A percentile compares a stretch with the other conserved stretches of the same genome.
These are phyloP conservation scores for Debaryomyces tyrocola DNA, from an alignment of 805 yeast genomes.

Conservation along the genomic window DNA sequence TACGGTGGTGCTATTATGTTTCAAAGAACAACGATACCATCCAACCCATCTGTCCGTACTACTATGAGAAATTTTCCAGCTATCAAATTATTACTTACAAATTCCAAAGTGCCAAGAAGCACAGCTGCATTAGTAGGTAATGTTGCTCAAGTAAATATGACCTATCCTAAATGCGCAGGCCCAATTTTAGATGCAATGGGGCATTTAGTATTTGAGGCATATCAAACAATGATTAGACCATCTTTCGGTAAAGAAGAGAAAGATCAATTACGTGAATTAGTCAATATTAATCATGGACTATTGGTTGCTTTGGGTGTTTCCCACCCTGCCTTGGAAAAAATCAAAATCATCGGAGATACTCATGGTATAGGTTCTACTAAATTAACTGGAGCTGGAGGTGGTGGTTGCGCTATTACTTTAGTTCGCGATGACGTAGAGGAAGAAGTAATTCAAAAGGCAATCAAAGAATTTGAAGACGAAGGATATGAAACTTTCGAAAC, in stretches of 20 bases:
- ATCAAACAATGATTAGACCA: constrained; percentile 58
- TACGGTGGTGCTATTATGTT: constrained; percentile 94
- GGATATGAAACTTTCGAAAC: constrained; percentile 80
- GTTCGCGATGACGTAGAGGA: constrained; percentile 47
- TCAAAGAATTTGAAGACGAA: constrained; percentile 33
- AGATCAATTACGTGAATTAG: constrained; percentile 53
- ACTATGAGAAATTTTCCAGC: constrained; percentile 74
- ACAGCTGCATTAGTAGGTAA: constrained; percentile 81
- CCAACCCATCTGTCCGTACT: constrained; percentile 59
- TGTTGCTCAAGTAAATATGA: constrained; percentile 57
- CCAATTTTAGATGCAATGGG: constrained; percentile 77
- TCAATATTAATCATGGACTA: constrained; percentile 84
- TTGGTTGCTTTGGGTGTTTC: constrained; percentile 85
- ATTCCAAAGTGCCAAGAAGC: constrained; percentile 83
- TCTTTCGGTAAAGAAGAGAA: constrained; percentile 42
- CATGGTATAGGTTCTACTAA: constrained; percentile 80
- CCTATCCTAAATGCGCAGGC: constrained; percentile 54
- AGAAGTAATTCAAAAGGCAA: constrained; percentile 35
- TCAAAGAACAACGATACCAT: constrained; percentile 59
- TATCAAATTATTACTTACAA: constrained; percentile 71
- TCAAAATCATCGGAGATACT: constrained; percentile 65
- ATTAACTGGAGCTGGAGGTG: constrained; percentile 98
- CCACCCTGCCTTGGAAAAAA: constrained; percentile 84
- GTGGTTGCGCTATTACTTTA: constrained; percentile 95
- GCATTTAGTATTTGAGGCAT: constrained; percentile 69